Percentiles rank a stretch among this genome's conserved stretches.
Conservation (phyloP, 2,329 filamentous ascomycete genomes). For the Graphilbum fragrans region DNA sequence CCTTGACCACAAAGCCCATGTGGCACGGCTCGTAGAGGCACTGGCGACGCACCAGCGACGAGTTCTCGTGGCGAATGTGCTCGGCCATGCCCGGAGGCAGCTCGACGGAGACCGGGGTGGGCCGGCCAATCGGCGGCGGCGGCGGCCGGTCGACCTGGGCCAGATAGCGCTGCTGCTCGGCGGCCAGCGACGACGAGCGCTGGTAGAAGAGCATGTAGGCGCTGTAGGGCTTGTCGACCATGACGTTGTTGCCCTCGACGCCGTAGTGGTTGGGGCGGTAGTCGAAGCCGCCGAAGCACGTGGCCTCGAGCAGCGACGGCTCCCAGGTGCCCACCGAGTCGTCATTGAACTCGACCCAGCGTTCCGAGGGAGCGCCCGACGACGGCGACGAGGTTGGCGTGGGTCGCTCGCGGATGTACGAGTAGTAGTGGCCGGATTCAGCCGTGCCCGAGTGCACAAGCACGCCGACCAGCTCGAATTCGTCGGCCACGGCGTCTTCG, state of each 20-base stretch:
- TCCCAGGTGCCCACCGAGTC: slow-evolving; percentile 70
- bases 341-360: slow-evolving; percentile 93
- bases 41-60: slow-evolving; percentile 60
- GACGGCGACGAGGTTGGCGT: slow-evolving; percentile 25
- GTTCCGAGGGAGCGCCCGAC: slow-evolving; percentile 19
- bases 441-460: slow-evolving; percentile 88
- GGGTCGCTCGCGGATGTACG: slow-evolving; percentile 76
- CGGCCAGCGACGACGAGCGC: slow-evolving; percentile 53
- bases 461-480: slow-evolving; percentile 90
- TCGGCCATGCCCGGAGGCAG: slow-evolving; percentile 34
- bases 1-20: slow-evolving; percentile 49
- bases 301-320: slow-evolving; percentile 55
- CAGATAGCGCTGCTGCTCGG: slow-evolving; percentile 37
- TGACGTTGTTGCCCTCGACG: slow-evolving; percentile 29
- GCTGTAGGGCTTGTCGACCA: slow-evolving; percentile 63
- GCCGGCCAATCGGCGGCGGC: too few relatives aligned
- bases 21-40: slow-evolving; percentile 68
- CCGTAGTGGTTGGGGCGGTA: slow-evolving; percentile 33
- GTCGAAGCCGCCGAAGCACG: slow-evolving; percentile 69
- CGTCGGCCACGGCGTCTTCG: slow-evolving; percentile 42
- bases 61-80: slow-evolving; percentile 62
- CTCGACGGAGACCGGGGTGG: slow-evolving; percentile 30
- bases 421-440: slow-evolving; percentile 95
- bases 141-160: slow-evolving; percentile 19
- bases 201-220: slow-evolving; percentile 99